phyloP scores from a whole-genome alignment of 805 yeast genomes.

The Candida tammaniensis region DNA sequence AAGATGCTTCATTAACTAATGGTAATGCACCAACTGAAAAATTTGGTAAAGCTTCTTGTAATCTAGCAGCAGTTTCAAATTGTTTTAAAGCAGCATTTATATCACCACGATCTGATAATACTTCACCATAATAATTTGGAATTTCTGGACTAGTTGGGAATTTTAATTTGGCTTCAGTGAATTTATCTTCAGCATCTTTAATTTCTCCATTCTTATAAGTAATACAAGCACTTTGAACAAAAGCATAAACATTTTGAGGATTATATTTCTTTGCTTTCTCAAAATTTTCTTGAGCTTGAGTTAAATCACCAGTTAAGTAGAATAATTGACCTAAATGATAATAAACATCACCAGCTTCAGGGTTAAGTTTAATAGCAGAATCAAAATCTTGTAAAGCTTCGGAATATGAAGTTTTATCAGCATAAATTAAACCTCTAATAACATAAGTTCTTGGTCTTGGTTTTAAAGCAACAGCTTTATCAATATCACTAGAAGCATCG shows the following conservation, averaged over 20 bases:
- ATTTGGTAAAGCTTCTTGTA: constrained; percentile 67
- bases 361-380: constrained; percentile 65
- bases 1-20: constrained; percentile 82
- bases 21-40: constrained; percentile 87
- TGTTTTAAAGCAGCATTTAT: constrained; percentile 70
- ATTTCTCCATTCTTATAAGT: constrained; percentile 73
- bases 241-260: constrained; percentile 75
- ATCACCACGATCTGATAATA: constrained; percentile 78
- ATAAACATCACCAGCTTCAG: constrained; percentile 75
- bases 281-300: constrained; percentile 71
- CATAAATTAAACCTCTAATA: constrained; percentile 75
- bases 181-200: constrained; percentile 59
- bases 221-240: constrained; percentile 90
- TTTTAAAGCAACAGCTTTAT: constrained; percentile 58
- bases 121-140: constrained; percentile 94
- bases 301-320: constrained; percentile 74
- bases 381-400: constrained; percentile 67
- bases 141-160: constrained; percentile 89
- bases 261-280: constrained; percentile 72
- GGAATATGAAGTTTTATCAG: constrained; percentile 67
- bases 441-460: constrained; percentile 84
- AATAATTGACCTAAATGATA: constrained; percentile 94
- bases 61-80: constrained; percentile 80
- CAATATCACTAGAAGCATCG: constrained; percentile 61
- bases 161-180: constrained; percentile 64